Percentiles rank a stretch among this genome's conserved stretches.
These are phyloP conservation scores for Echeveria elegans DNA, from an alignment of 164 flowering plant species.

Conservation along the genomic window DNA sequence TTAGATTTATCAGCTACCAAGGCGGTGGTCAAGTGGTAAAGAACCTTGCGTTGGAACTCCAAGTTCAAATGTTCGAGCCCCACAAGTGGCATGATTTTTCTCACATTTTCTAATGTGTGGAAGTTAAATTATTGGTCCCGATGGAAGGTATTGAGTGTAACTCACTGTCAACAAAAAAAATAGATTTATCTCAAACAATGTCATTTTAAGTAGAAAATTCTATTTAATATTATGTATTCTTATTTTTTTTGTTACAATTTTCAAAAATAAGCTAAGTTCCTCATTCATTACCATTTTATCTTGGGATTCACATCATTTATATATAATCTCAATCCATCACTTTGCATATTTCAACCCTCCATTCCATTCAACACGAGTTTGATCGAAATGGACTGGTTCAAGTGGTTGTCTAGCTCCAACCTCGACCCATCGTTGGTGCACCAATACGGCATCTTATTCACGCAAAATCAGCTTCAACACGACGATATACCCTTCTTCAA, in stretches of 20 bases:
- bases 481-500: constrained; percentile 50
- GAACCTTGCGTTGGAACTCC: too few species aligned
- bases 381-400: constrained; percentile 52
- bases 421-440: constrained; percentile 46
- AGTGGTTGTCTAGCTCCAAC: constrained; percentile 52
- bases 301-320: neutral
- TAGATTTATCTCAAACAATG: too few species aligned
- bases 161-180: too few species aligned
- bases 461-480: constrained; percentile 54
- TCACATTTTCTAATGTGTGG: too few species aligned
- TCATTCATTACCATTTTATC: neutral
- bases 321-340: neutral
- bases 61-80: too few species aligned
- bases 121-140: too few species aligned
- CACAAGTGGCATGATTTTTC: too few species aligned
- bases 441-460: constrained; percentile 43
- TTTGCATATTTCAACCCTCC: neutral
- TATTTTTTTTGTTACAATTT: neutral
- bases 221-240: neutral
- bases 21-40: too few species aligned
- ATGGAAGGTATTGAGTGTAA: too few species aligned
- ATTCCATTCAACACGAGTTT: neutral
- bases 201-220: neutral
- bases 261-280: neutral
- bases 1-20: too few species aligned